phyloP scores from a whole-genome alignment of 495 filamentous ascomycete genomes.

The Daldinia loculata region DNA sequence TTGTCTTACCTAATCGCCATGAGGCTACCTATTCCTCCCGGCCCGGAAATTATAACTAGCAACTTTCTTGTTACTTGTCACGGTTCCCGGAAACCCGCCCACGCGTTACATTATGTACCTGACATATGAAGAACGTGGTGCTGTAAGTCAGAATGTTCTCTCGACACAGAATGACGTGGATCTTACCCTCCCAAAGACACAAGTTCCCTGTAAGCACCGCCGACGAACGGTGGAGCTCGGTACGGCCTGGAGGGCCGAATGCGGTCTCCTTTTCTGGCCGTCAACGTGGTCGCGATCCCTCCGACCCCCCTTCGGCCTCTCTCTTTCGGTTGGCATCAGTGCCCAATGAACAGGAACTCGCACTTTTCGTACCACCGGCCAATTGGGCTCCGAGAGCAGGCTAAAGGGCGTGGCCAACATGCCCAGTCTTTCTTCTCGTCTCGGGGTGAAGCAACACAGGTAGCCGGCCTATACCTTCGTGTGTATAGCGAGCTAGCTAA shows the following conservation, averaged over 20 bases:
- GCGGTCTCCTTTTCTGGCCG: slow-evolving; percentile 41
- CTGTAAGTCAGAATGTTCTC: slow-evolving; percentile 38
- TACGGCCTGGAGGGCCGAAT: slow-evolving; percentile 40
- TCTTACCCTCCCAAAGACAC: slow-evolving; percentile 9
- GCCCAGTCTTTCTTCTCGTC: slow-evolving; percentile 15
- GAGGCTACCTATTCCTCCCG: slow-evolving; percentile 1
- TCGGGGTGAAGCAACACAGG: slow-evolving; percentile 14
- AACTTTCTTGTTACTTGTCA: slow-evolving; percentile 29
- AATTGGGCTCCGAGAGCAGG: slow-evolving; percentile 37
- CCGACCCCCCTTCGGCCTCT: slow-evolving; percentile 25
- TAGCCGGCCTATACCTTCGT: slow-evolving; percentile 10
- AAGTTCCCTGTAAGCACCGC: slow-evolving; percentile 22
- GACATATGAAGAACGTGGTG: slow-evolving; percentile 42
- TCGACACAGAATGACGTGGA: slow-evolving; percentile 37
- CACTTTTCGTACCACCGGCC: slow-evolving; percentile 34
- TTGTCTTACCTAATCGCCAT: slow-evolving; percentile 8
- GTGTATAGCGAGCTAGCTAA: slow-evolving; percentile 9
- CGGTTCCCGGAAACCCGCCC: slow-evolving; percentile 32
- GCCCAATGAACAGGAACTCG: slow-evolving; percentile 40
- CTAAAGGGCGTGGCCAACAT: slow-evolving; percentile 24
- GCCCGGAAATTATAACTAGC: slow-evolving; percentile 13
- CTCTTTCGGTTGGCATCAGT: slow-evolving; percentile 41
- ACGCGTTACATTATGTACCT: slow-evolving; percentile 43
- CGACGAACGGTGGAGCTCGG: slow-evolving; percentile 42
- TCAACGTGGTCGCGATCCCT: slow-evolving; percentile 39